Base-by-base conservation (phyloP, 73 alveolate genomes). In the Stentor roeselii region DNA sequence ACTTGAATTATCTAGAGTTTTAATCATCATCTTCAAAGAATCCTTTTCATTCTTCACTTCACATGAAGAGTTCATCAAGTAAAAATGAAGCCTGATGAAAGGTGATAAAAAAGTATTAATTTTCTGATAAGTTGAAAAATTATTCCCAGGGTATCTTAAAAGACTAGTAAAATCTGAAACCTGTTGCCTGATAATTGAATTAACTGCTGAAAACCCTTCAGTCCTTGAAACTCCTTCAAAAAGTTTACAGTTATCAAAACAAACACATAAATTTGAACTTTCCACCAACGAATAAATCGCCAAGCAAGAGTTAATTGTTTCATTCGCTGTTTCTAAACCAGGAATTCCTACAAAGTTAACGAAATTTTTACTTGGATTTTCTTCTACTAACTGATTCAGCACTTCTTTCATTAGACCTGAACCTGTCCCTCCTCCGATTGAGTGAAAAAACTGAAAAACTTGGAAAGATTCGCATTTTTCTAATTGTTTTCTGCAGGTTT, bases 71-170 rank as follows among this genome's bases (percentile, higher is more conserved):
- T 98, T 95, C 78, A 97, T 95, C 59, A 99, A 99, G 40, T 99
- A 99, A 98, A 98, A 98, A 96, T 98, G 99, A 93, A 98, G 99
- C 82, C 99, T 88, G 60, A 99, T 98, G 99, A 97, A 98, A 84
- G 99, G 99, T 82, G 97, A 93, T 94, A 95, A 61, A 50, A 11
- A 6, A 11, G 67, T 50, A 11, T 11, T 11, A 11, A 50, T 11
- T 50, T 50, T 50, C 21, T 50, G 6, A 50, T 50, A 50, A 21
- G 30, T 50, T 21, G 67, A 11, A 6, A 50, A 50, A 50, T 50
- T 6, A 50, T 50, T 50, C 67, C 67, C 67, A 11, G 6, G 6
- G 21, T 50, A 50, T 50, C 67, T 50, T 6, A 11, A 11, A 50
- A 50, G 6, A 50, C 67, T 11, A 50, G 30, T 50, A 50, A 50